Evolutionary conservation across 805 yeast genomes (phyloP).

Genomic region (Candida nemodendra): DNA sequence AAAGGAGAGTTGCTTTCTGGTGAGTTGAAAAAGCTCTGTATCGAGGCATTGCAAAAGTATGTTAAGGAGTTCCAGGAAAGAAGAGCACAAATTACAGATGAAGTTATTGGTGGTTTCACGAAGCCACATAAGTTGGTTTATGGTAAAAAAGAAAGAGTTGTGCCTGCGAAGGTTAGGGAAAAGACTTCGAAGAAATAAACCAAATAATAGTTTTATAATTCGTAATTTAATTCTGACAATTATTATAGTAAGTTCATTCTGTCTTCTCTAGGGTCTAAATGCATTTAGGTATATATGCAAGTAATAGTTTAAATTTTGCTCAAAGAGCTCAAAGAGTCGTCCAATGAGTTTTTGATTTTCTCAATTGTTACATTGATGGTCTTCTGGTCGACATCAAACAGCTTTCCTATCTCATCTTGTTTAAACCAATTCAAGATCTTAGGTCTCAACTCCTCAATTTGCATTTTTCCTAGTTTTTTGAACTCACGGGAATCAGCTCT

Average conservation of each 20-base stretch:
- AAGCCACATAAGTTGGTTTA: slow-evolving; percentile 76
- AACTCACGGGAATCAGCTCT: slow-evolving; percentile 19
- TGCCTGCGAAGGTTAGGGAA: slow-evolving; percentile 60
- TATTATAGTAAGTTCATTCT: no score
- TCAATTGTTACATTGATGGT: slow-evolving; percentile 12
- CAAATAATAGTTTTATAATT: no score
- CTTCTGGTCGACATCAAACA: slow-evolving; percentile 17
- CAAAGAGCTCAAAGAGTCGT: slow-evolving; percentile 14
- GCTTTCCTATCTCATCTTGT: slow-evolving; percentile 17
- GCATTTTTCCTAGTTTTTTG: slow-evolving; percentile 11
- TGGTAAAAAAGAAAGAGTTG: slow-evolving; percentile 73
- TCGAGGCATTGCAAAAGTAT: slow-evolving; percentile 73
- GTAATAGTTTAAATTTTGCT: slow-evolving; percentile 10
- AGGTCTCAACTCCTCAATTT: slow-evolving; percentile 9
- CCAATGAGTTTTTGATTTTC: slow-evolving; percentile 11
- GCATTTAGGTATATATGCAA: no score
- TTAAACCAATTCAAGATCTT: slow-evolving; percentile 19
- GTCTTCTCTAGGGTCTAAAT: no score
- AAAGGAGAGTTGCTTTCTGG: slow-evolving; percentile 86
- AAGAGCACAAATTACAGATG: slow-evolving; percentile 65
- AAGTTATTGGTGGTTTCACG: slow-evolving; percentile 66
- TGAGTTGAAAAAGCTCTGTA: slow-evolving; percentile 87
- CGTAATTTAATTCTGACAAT: neutral
- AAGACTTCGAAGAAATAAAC: slow-evolving; percentile 36
- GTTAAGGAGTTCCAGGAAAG: slow-evolving; percentile 80